Evolutionary conservation across 345 rosid genomes (phyloP).

Genomic region (Crucihimalaya himalaica): DNA sequence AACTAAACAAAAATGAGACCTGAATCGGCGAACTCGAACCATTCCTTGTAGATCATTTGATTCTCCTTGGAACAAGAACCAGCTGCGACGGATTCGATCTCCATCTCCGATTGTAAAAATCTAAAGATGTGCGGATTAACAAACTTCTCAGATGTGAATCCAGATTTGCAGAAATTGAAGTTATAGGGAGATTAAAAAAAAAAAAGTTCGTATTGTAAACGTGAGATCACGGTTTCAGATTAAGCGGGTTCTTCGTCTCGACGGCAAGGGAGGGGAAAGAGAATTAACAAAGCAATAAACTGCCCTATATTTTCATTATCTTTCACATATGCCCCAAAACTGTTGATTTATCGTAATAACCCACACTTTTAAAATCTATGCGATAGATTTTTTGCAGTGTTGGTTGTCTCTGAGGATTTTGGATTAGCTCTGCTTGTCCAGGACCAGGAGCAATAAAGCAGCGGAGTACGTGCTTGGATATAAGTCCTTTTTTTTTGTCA

Average conservation of each 20-base stretch:
- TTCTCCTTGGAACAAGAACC: slow-evolving; percentile 79
- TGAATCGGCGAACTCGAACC: slow-evolving; percentile 86
- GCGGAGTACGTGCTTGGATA: too few relatives aligned
- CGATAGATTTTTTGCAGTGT: too few relatives aligned
- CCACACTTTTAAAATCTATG: not conserved
- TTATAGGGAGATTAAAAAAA: not conserved
- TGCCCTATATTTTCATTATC: not conserved
- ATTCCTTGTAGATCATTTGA: slow-evolving; percentile 77
- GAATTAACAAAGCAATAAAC: slow-evolving; percentile 11
- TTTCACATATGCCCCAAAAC: slow-evolving; percentile 12
- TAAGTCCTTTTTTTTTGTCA: too few relatives aligned
- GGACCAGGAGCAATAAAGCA: too few relatives aligned
- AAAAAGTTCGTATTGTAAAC: not conserved
- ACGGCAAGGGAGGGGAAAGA: slow-evolving; percentile 15
- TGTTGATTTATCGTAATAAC: not conserved
- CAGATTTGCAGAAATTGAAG: slow-evolving; percentile 16
- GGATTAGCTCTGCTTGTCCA: too few relatives aligned
- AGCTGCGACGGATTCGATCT: slow-evolving; percentile 62
- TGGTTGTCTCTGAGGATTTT: too few relatives aligned
- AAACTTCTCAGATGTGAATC: slow-evolving; percentile 25
- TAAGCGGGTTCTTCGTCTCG: slow-evolving; percentile 39
- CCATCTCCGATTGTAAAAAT: slow-evolving; percentile 50
- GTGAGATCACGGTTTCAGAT: slow-evolving; percentile 36
- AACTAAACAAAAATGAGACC: slow-evolving; percentile 41
- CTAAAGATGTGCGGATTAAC: not conserved